Percentiles rank a stretch among this genome's conserved stretches.
Conservation (phyloP, 345 rosid species). For the Linum tenue region DNA sequence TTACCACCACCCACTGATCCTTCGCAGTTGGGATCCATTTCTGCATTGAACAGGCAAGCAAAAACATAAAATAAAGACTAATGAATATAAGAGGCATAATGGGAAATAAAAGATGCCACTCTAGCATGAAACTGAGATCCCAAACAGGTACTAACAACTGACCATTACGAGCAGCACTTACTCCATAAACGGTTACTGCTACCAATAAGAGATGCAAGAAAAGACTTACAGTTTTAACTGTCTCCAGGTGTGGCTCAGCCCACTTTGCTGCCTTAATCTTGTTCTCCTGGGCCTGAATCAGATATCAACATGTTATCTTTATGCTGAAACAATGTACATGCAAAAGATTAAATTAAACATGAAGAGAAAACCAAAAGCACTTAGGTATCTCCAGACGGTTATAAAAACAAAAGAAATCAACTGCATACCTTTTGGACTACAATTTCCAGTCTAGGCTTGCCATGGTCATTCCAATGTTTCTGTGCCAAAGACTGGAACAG, state of each 20-base stretch:
- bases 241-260: conserved; percentile 25
- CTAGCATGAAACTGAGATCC: background rate
- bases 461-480: conserved; percentile 31
- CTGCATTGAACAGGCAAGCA: conserved; percentile 14
- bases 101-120: background rate
- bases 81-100: no score
- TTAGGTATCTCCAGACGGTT: background rate
- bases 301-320: background rate
- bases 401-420: conserved; percentile 2
- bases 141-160: background rate
- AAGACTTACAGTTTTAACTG: conserved; percentile 27
- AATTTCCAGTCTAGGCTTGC: conserved; percentile 24
- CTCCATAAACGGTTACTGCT: no score
- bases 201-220: background rate
- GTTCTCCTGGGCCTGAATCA: conserved; percentile 12
- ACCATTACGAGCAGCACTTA: no score
- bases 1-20: conserved; percentile 24
- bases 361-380: background rate
- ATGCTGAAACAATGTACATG: no score
- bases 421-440: conserved; percentile 27
- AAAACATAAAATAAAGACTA: background rate
- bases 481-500: conserved; percentile 20
- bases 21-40: conserved; percentile 33
- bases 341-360: no score
- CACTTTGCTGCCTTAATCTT: conserved; percentile 22